Evolutionary conservation across 2,329 filamentous ascomycete genomes (phyloP).

Genomic region (Trichoderma simmonsii): DNA sequence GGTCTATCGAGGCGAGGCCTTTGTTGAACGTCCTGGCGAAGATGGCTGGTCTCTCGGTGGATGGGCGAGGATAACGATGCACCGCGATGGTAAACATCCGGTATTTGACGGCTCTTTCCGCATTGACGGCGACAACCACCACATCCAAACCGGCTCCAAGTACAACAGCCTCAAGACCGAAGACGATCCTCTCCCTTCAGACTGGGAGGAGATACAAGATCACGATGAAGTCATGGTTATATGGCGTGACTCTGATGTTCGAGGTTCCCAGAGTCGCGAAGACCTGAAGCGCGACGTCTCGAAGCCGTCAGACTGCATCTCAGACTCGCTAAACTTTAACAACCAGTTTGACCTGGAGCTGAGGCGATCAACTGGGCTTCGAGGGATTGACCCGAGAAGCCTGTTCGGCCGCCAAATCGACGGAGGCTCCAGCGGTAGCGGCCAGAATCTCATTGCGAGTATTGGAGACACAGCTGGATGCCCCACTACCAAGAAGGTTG

Average conservation of each 20-base stretch:
- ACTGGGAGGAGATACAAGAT: conserved; percentile 39
- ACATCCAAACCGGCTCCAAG: conserved; percentile 72
- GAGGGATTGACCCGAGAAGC: conserved; percentile 58
- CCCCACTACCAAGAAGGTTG: conserved; percentile 84
- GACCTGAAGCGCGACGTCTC: conserved; percentile 62
- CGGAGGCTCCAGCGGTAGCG: conserved; percentile 64
- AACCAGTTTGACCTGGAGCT: conserved; percentile 65
- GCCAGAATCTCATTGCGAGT: conserved; percentile 68
- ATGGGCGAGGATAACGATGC: conserved; percentile 80
- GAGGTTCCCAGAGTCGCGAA: conserved; percentile 39
- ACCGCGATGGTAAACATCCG: conserved; percentile 71
- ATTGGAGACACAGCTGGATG: conserved; percentile 86
- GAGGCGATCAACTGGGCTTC: conserved; percentile 51
- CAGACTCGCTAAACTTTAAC: conserved; percentile 81
- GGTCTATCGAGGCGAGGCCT: conserved; percentile 79
- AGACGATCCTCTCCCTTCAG: conserved; percentile 64
- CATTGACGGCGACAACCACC: conserved; percentile 77
- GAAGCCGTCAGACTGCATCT: conserved; percentile 57
- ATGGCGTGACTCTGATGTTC: conserved; percentile 86
- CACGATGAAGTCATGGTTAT: conserved; percentile 79
- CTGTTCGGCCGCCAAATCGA: conserved; percentile 76
- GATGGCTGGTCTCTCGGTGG: conserved; percentile 74
- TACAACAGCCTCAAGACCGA: conserved; percentile 70
- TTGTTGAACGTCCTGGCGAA: conserved; percentile 59
- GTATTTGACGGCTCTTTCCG: conserved; percentile 90